phyloP scores from a whole-genome alignment of 2,329 filamentous ascomycete genomes.

The Mycosphaerella sp. region DNA sequence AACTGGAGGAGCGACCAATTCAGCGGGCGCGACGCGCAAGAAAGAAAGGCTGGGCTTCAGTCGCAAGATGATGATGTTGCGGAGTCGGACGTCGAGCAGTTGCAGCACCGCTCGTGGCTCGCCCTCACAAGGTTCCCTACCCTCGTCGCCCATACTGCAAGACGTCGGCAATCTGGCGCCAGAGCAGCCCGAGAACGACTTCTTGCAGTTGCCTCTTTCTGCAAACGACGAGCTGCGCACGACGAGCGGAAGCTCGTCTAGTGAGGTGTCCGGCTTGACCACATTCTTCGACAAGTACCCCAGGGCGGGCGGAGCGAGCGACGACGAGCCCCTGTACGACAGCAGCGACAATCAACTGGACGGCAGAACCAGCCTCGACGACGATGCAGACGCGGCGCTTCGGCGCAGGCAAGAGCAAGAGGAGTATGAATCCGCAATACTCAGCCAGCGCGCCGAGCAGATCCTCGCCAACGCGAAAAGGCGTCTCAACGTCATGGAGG shows the following conservation, averaged over 20 bases:
- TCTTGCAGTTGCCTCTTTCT: conserved; percentile 12
- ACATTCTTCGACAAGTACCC: conserved; percentile 31
- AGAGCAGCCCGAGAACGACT: conserved; percentile 13
- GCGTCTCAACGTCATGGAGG: conserved; percentile 87
- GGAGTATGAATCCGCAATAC: conserved; percentile 64
- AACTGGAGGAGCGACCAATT: too few relatives aligned
- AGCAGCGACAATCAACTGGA: conserved; percentile 15
- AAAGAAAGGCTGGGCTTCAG: conserved; percentile 30
- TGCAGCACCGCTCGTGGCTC: conserved; percentile 7
- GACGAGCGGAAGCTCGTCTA: conserved; percentile 36
- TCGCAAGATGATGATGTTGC: conserved; percentile 31
- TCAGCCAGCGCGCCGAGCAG: conserved; percentile 78
- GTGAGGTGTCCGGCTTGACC: conserved; percentile 39
- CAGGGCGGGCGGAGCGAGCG: conserved; percentile 17
- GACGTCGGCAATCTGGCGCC: conserved; percentile 29
- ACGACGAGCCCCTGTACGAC: conserved; percentile 20
- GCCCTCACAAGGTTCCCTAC: conserved; percentile 15
- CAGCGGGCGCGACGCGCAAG: conserved; percentile 13
- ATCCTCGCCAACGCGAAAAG: conserved; percentile 91
- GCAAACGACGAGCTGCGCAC: conserved; percentile 28
- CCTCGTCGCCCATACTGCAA: conserved; percentile 30
- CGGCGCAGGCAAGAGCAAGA: conserved; percentile 39
- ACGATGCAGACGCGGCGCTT: conserved; percentile 26
- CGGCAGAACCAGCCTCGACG: conserved; percentile 14
- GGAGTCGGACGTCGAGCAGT: conserved; percentile 26